A percentile compares a stretch with the other conserved stretches of the same genome.
These are phyloP conservation scores for Irpex lacteus DNA, from an alignment of 1,284 basidiomycete species.

Conservation along the genomic window DNA sequence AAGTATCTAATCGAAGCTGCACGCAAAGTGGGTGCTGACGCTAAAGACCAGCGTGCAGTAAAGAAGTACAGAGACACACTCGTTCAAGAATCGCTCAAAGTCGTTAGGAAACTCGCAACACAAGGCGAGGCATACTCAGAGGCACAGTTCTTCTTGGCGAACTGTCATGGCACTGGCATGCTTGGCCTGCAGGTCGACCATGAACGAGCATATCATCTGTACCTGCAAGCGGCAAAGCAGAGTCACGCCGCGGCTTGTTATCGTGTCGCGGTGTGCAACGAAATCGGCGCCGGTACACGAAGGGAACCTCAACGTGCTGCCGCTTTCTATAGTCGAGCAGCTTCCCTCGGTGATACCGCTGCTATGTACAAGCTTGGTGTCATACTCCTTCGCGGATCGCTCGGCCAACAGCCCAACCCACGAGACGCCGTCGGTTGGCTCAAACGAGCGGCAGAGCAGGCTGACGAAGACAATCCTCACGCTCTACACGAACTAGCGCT, in stretches of 20 bases:
- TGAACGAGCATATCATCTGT: slow-evolving; percentile 97
- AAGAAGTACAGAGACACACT: slow-evolving; percentile 91
- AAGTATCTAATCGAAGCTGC: slow-evolving; percentile 99
- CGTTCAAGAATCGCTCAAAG: slow-evolving; percentile 87
- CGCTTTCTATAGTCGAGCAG: slow-evolving; percentile 96
- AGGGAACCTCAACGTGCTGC: slow-evolving; percentile 87
- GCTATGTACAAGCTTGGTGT: slow-evolving; percentile 99
- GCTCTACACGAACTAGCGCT: slow-evolving; percentile 96
- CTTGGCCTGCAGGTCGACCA: slow-evolving; percentile 95
- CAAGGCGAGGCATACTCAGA: slow-evolving; percentile 90
- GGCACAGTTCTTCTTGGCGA: slow-evolving; percentile 99
- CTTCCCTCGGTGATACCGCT: slow-evolving; percentile 93
- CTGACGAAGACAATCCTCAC: slow-evolving; percentile 98
- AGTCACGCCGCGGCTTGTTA: slow-evolving; percentile 96
- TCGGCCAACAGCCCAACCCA: slow-evolving; percentile 84
- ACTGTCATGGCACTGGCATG: slow-evolving; percentile 94
- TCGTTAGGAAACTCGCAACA: slow-evolving; percentile 88
- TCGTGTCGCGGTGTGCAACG: slow-evolving; percentile 97
- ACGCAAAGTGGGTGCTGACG: slow-evolving; percentile 77
- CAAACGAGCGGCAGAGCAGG: slow-evolving; percentile 92
- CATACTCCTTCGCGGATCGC: slow-evolving; percentile 85
- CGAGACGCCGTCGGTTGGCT: slow-evolving; percentile 96
- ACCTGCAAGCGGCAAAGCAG: slow-evolving; percentile 96
- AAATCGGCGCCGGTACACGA: slow-evolving; percentile 98
- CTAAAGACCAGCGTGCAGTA: slow-evolving; percentile 75